Base-by-base conservation (phyloP, 352 stramenopile genomes). In the Paralagenidium karlingii region DNA sequence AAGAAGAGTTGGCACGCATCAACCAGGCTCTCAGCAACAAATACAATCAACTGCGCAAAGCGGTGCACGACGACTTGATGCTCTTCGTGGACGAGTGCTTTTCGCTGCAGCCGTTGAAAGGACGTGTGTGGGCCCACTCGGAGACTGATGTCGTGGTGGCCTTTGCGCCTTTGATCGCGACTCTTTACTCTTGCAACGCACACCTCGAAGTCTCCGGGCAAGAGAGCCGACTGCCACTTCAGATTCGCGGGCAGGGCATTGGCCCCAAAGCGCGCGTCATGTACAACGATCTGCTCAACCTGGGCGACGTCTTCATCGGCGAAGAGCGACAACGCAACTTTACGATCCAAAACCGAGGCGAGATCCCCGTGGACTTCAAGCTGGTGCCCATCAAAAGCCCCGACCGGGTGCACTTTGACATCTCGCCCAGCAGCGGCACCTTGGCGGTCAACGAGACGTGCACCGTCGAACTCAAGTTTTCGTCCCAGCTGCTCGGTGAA, bases 81-180 rank as follows among this genome's bases (percentile, higher is more conserved):
- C 82, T 94, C 21, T 98, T 98, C 37, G 75, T 89, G n/a, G 68
- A 97, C 55, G 77, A 94, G 10, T 92, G 82, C 37, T 97, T 97
- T 34, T 58, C 80, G 3, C 60, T 98, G 20, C 63, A 79, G 13
- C 89, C 92, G n/a, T 38, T 94, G 18, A 64, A 43, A 8, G 90
- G 92, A 2, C 68, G 93, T 7, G 81, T 98, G 24, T 97, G 90
- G 89, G 77, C 89, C 8, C 73, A 94, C 48, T 90, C 77, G 1
- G 79, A 96, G 33, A 67, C 95, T 4, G 89, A 97, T 37, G 58
- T 97, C 12, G 82, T 85, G 3, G 68, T 96, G 22, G 87, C 65
- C 13, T 98, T 98, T 36, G 76, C 68, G 0, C 92, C 92, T 0
- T 45, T 63, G 5, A 76, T 70, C 5, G 86, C 90, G 5, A 56